Conservation (phyloP, 2,329 filamentous ascomycete genomes). For the Aspergillus aculeatinus region DNA sequence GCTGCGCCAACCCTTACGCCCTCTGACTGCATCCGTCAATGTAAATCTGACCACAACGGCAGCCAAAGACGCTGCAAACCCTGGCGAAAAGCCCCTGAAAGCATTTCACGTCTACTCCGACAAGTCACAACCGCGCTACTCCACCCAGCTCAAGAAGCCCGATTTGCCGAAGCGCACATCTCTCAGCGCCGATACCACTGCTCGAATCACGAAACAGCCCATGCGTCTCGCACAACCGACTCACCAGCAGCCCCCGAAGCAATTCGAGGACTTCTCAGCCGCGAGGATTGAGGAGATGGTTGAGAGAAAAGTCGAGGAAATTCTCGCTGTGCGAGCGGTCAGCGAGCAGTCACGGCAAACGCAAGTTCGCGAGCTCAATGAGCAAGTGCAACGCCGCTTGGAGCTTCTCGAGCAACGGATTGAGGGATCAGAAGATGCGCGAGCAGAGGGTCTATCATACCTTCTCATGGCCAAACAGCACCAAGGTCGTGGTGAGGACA, state of each 20-base stretch:
- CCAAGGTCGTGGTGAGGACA: constrained; percentile 77
- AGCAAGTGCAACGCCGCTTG: constrained; percentile 75
- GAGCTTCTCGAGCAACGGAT: constrained; percentile 86
- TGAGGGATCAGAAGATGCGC: constrained; percentile 70
- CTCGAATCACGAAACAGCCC: constrained; percentile 52
- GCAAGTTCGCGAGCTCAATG: constrained; percentile 60
- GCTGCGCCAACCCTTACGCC: constrained; percentile 73
- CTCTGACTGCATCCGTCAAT: constrained; percentile 74
- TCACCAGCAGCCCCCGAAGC: constrained; percentile 30
- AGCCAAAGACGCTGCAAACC: constrained; percentile 52
- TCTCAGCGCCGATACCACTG: constrained; percentile 35
- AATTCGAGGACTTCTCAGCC: constrained; percentile 59
- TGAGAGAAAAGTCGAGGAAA: constrained; percentile 86
- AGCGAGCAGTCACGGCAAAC: constrained; percentile 53
- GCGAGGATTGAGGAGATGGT: constrained; percentile 87
- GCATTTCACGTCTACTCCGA: constrained; percentile 86
- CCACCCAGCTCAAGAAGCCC: constrained; percentile 37
- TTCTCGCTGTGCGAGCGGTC: constrained; percentile 71
- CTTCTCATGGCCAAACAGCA: constrained; percentile 90
- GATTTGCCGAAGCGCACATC: constrained; percentile 49
- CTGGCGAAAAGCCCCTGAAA: constrained; percentile 70
- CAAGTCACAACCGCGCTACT: constrained; percentile 50
- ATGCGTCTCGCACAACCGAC: constrained; percentile 33
- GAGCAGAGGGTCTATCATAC: constrained; percentile 79
- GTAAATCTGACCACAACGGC: constrained; percentile 60